phyloP scores from a whole-genome alignment of 495 filamentous ascomycete genomes.

The Xylaria castorea region DNA sequence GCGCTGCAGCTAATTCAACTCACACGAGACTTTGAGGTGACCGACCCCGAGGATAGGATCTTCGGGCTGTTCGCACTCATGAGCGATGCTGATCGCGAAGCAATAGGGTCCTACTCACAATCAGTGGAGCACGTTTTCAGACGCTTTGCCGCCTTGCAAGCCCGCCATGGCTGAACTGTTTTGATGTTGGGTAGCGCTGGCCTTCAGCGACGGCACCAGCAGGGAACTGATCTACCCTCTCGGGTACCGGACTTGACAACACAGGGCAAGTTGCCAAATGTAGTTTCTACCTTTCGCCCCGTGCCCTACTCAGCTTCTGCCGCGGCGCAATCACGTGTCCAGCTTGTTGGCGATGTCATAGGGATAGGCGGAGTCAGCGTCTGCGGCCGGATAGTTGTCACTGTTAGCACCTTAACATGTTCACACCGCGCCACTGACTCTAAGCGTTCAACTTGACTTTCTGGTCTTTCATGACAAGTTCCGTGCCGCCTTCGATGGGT shows the following conservation, averaged over 20 bases:
- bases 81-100: neutral
- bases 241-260: too few species aligned
- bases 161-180: neutral
- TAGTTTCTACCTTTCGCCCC: neutral
- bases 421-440: neutral
- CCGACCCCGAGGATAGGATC: neutral
- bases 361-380: neutral
- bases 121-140: neutral
- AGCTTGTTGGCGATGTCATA: neutral
- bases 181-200: neutral
- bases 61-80: neutral
- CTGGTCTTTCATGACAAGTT: neutral
- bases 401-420: neutral
- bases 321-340: neutral
- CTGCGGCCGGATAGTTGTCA: neutral
- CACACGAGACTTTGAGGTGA: neutral
- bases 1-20: neutral
- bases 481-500: neutral
- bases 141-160: neutral
- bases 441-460: conserved; percentile 2
- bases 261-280: too few species aligned
- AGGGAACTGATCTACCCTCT: neutral
- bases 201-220: neutral
- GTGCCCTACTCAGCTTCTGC: too few species aligned
- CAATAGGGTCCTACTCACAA: neutral